These are phyloP conservation scores for Vitis riparia DNA, from an alignment of 164 flowering plant genomes.

Conservation along the genomic window DNA sequence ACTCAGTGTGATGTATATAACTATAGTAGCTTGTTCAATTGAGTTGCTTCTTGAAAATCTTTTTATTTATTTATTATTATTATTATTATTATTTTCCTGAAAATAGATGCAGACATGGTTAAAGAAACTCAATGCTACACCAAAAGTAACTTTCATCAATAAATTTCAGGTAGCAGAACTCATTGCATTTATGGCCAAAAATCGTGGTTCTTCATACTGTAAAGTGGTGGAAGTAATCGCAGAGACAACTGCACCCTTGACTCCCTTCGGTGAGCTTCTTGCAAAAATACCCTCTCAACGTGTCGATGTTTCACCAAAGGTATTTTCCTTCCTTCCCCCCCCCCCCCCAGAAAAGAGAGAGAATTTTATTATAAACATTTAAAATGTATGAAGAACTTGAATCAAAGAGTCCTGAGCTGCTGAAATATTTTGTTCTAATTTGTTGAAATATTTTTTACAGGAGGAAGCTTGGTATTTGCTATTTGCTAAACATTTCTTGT, in stretches of 20 bases:
- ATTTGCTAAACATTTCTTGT: too few relatives aligned
- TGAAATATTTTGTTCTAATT: too few relatives aligned
- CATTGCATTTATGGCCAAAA: conserved; percentile 83
- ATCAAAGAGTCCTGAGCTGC: too few relatives aligned
- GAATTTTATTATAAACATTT: not conserved
- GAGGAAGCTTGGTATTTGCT: too few relatives aligned
- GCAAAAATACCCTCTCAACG: conserved; percentile 71
- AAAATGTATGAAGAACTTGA: not conserved
- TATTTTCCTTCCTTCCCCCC: conserved; percentile 16
- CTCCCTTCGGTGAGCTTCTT: conserved; percentile 79
- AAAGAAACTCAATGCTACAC: not conserved
- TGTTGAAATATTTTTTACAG: too few relatives aligned
- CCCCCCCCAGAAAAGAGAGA: not conserved
- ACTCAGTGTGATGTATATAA: too few relatives aligned
- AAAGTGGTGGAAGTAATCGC: conserved; percentile 96
- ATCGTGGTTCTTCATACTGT: conserved; percentile 69
- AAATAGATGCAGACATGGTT: not conserved
- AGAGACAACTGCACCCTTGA: conserved; percentile 87
- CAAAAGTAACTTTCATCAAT: not conserved
- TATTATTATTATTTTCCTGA: not conserved
- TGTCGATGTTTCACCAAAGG: conserved; percentile 39
- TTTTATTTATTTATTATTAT: not conserved
- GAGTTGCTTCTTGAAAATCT: not conserved
- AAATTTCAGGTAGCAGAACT: conserved; percentile 82
- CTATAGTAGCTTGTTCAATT: too few relatives aligned